These are phyloP conservation scores for Talaromyces sp. DNA, from an alignment of 2,329 filamentous ascomycete genomes.

Conservation along the genomic window DNA sequence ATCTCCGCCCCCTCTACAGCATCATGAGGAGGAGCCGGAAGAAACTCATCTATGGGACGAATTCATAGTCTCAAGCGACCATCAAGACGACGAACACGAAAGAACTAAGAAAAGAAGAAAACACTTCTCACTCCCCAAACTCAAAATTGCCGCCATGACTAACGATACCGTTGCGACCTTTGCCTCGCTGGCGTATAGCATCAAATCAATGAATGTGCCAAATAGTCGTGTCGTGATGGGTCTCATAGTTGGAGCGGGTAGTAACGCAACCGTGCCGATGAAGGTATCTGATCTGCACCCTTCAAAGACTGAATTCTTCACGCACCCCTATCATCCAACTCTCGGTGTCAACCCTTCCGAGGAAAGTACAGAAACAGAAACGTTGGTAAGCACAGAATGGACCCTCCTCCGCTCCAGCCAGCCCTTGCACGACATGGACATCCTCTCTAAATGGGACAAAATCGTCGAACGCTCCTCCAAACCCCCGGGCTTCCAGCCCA, in stretches of 20 bases:
- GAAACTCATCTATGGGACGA: neutral
- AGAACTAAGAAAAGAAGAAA: slow-evolving; percentile 28
- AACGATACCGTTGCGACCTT: slow-evolving; percentile 77
- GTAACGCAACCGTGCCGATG: slow-evolving; percentile 72
- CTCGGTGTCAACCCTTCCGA: slow-evolving; percentile 6
- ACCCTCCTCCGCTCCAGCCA: slow-evolving; percentile 67
- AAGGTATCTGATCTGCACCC: slow-evolving; percentile 58
- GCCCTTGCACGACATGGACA: slow-evolving; percentile 58
- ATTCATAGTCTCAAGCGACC: neutral
- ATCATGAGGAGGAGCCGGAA: neutral
- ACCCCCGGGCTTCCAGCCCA: slow-evolving; percentile 68
- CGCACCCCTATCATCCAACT: slow-evolving; percentile 26
- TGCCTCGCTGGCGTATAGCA: slow-evolving; percentile 66
- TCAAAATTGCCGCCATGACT: slow-evolving; percentile 68
- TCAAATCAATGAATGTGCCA: slow-evolving; percentile 53
- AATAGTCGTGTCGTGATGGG: slow-evolving; percentile 68
- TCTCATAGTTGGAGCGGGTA: slow-evolving; percentile 72
- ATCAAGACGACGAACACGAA: neutral
- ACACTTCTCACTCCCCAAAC: slow-evolving; percentile 52
- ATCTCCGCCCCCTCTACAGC: slow-evolving; percentile 23
- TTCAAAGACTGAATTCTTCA: slow-evolving; percentile 49
- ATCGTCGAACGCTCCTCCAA: slow-evolving; percentile 62
- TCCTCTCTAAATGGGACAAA: slow-evolving; percentile 67
- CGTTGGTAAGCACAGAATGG: slow-evolving; percentile 77
- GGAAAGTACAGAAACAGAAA: slow-evolving; percentile 51